Conservation (phyloP, 2,329 filamentous ascomycete species). For the Beauveria rudraprayagi region DNA sequence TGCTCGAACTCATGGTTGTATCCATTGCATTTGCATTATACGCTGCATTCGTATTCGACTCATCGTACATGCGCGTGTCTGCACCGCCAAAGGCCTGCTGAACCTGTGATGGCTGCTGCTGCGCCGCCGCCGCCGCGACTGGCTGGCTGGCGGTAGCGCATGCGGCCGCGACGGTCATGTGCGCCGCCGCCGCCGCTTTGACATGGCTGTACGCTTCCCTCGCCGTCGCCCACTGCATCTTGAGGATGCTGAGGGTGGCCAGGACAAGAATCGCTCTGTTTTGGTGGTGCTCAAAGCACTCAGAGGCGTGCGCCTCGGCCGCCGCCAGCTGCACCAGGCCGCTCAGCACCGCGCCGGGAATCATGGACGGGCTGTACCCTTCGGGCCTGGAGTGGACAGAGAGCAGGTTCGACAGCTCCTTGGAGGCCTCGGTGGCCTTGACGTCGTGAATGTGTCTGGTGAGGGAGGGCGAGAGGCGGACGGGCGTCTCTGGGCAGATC, state of each 20-base stretch:
- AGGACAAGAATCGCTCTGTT: background rate
- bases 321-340: background rate
- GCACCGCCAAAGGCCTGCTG: background rate
- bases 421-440: background rate
- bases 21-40: background rate
- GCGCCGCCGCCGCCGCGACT: background rate
- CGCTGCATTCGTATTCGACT: background rate
- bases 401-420: background rate
- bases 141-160: background rate
- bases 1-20: background rate
- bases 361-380: background rate
- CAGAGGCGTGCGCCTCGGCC: background rate
- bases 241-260: background rate
- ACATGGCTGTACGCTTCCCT: background rate
- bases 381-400: background rate
- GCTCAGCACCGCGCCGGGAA: background rate
- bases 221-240: background rate
- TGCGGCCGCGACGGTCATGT: background rate
- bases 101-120: too few relatives aligned
- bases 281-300: constrained; percentile 2
- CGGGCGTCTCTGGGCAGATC: background rate
- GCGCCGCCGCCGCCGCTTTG: background rate
- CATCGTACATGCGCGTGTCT: background rate
- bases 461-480: background rate
- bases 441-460: background rate